These are phyloP conservation scores for Lentinula guzmanii DNA, from an alignment of 768 basidiomycete genomes.

Conservation along the genomic window DNA sequence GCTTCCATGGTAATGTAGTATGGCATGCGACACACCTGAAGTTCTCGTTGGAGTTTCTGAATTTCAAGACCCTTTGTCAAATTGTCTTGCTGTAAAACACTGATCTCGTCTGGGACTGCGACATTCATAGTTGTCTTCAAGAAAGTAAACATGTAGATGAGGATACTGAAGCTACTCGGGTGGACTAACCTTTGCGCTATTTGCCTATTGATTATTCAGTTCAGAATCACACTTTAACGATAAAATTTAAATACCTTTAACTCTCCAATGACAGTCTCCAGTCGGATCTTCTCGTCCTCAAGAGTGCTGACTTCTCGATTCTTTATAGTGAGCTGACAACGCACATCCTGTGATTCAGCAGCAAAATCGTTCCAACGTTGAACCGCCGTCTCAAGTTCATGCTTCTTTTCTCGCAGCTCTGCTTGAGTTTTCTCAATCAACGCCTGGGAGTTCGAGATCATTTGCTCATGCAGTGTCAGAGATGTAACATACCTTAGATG, in stretches of 20 bases:
- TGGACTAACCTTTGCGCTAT: neutral
- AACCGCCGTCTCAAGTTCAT: too few relatives aligned
- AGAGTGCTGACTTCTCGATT: neutral
- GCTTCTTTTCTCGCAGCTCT: too few relatives aligned
- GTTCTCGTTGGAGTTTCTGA: neutral
- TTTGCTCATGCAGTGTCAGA: too few relatives aligned
- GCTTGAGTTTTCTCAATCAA: too few relatives aligned
- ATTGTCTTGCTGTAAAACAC: neutral
- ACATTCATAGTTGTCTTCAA: neutral
- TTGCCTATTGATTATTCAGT: too few relatives aligned
- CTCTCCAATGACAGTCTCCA: neutral
- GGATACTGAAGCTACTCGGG: neutral
- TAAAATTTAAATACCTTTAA: neutral
- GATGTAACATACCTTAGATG: too few relatives aligned
- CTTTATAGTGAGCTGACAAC: neutral
- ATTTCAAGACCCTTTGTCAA: neutral
- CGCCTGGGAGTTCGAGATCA: too few relatives aligned
- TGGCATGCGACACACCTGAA: neutral
- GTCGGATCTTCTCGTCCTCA: neutral
- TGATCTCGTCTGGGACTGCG: neutral
- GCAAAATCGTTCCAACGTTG: too few relatives aligned
- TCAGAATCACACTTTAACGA: too few relatives aligned
- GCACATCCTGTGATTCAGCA: neutral
- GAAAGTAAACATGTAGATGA: neutral
- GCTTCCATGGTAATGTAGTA: neutral